Conservation (phyloP, 352 stramenopile species). For the Achlya hypogyna region DNA sequence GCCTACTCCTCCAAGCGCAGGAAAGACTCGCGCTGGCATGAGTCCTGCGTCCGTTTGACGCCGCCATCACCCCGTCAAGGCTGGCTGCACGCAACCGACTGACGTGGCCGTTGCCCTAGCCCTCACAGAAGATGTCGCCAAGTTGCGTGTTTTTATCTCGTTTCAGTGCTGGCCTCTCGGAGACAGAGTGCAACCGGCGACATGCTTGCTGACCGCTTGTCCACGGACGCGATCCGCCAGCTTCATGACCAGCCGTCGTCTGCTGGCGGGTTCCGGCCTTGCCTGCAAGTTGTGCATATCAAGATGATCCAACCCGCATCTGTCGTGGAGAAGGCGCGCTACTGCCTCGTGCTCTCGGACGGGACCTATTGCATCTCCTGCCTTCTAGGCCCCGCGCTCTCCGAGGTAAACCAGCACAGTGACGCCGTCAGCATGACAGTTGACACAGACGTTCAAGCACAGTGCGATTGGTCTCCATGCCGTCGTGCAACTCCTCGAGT, state of each 20-base stretch:
- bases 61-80: too few relatives aligned
- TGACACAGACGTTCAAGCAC: background rate
- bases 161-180: too few relatives aligned
- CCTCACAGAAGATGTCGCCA: too few relatives aligned
- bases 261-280: background rate
- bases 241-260: background rate
- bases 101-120: too few relatives aligned
- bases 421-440: too few relatives aligned
- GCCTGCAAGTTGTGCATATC: slow-evolving; percentile 8
- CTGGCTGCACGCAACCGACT: too few relatives aligned
- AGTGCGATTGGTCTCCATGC: background rate
- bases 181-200: background rate
- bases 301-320: background rate
- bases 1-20: too few relatives aligned
- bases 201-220: background rate
- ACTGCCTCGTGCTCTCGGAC: slow-evolving; percentile 5
- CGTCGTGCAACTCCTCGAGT: background rate
- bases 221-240: background rate
- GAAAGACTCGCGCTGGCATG: too few relatives aligned
- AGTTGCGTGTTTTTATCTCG: background rate
- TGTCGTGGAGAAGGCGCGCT: background rate
- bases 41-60: too few relatives aligned
- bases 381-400: background rate
- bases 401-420: background rate
- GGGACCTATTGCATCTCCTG: slow-evolving; percentile 5